Base-by-base conservation (phyloP, 78 protist species). In the Chrysochromulina parva region DNA sequence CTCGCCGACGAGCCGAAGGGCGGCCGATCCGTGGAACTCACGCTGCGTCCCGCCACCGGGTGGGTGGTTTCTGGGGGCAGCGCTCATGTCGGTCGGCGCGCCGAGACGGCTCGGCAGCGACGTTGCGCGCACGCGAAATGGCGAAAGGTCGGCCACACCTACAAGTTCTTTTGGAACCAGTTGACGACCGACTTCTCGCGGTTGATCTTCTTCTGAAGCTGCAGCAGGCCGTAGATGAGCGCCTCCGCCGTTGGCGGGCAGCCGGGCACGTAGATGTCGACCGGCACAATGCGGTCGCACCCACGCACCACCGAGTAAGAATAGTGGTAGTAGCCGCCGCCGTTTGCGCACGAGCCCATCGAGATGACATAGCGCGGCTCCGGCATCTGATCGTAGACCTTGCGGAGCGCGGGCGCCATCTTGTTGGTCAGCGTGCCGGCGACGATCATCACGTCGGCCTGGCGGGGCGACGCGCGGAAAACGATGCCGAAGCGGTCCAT, bases 201-300 rank as follows among this genome's bases (percentile, higher is more conserved):
- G 69, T 58, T 16, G 57, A 97, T 96, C 93, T 97, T 97, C 95
- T 95, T 96, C 88, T 96, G 97, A 66, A 97, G 96, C 92, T 94
- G 96, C 20, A 97, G 53, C 26, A 97, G 53, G 28, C 98, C 98
- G 96, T 96, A 97, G 74, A 97, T 84, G 54, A 97, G 96, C 26
- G 98, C 99, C 91, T 97, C 99, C 4, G 98, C 98, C n/a, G 98
- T 93, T n/a, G 99, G 99, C 66, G 99, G 99, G 94, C 99, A 98
- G 85, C 99, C 99, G 66, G 99, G 99, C 19, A 98, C 98, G 93
- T 97, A 98, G 91, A 97, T 92, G 92, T 98, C 99, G 6, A 98
- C 99, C 65, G 99, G 99, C 22, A 98, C 96, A 22, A 97, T 96
- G 54, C 97, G 97, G 86, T 98, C 99, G 78, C 98, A 97, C n/a